A percentile compares a stretch with the other conserved stretches of the same genome.
Conservation (phyloP, 495 filamentous ascomycete species). For the Alectoria sarmentosa region DNA sequence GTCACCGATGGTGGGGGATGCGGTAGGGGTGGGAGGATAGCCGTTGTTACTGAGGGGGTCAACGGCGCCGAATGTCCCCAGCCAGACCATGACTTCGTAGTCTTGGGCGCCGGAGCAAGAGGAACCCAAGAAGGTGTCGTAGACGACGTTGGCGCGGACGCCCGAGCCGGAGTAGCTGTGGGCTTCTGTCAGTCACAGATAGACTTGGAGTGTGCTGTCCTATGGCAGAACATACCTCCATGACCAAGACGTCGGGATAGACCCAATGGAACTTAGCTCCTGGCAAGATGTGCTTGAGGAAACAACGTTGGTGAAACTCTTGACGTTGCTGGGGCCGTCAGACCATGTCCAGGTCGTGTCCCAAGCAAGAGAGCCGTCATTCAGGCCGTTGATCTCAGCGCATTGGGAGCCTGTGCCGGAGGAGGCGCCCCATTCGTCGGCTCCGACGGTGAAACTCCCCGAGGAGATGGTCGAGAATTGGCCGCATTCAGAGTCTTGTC, state of each 20-base stretch:
- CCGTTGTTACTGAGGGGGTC: conserved; percentile 56
- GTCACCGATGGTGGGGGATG: conserved; percentile 46
- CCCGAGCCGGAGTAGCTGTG: conserved; percentile 46
- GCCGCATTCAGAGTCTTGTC: conserved; percentile 42
- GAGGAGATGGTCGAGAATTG: conserved; percentile 40
- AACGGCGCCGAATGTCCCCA: conserved; percentile 51
- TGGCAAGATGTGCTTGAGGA: conserved; percentile 37
- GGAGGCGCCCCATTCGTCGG: conserved; percentile 47
- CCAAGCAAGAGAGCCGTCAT: conserved; percentile 45
- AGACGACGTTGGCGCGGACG: conserved; percentile 56
- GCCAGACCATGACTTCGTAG: conserved; percentile 71
- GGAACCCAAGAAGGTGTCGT: conserved; percentile 55
- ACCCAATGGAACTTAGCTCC: conserved; percentile 42
- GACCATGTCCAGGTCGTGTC: conserved; percentile 52
- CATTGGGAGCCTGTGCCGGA: conserved; percentile 50
- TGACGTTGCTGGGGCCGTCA: conserved; percentile 45
- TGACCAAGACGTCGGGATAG: conserved; percentile 45
- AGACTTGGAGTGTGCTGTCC: background rate
- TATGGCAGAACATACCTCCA: conserved; percentile 41
- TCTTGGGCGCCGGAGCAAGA: conserved; percentile 39
- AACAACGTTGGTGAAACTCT: conserved; percentile 53
- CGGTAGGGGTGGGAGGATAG: conserved; percentile 36
- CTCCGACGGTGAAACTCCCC: conserved; percentile 46
- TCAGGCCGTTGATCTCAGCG: conserved; percentile 44
- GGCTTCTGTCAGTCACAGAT: background rate